phyloP scores from a whole-genome alignment of 129 eudicot genomes.

The Ambrosia trifida region DNA sequence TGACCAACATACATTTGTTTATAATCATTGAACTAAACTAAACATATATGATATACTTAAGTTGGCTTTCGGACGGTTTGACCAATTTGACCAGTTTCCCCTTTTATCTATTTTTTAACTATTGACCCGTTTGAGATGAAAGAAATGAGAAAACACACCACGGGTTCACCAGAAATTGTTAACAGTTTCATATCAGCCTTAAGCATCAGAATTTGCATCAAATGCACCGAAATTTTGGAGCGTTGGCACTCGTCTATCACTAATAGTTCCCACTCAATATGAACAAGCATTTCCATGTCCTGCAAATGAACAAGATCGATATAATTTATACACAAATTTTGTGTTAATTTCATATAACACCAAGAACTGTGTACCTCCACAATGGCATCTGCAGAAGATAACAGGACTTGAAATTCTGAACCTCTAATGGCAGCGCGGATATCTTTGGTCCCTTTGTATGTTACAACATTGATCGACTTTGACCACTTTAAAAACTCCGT shows the following conservation, averaged over 20 bases:
- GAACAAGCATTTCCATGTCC: conserved; percentile 36
- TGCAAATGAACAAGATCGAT: conserved; percentile 8
- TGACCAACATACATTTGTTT: no score
- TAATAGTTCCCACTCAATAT: conserved; percentile 41
- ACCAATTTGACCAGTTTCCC: no score
- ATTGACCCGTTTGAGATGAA: background rate
- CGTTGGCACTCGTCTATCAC: conserved; percentile 43
- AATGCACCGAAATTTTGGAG: conserved; percentile 12
- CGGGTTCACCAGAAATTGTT: conserved; percentile 19
- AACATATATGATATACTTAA: no score
- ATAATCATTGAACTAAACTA: no score
- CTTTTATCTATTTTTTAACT: no score
- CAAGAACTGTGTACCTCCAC: conserved; percentile 32
- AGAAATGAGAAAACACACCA: conserved; percentile 22
- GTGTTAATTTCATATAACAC: background rate
- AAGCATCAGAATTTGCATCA: conserved; percentile 26
- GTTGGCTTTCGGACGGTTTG: no score
- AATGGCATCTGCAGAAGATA: conserved; percentile 35
- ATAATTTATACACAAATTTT: background rate
- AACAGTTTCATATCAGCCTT: conserved; percentile 41
- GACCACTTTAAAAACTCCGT: conserved; percentile 44
- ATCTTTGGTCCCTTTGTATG: conserved; percentile 38
- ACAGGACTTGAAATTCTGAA: conserved; percentile 40
- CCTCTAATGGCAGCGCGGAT: conserved; percentile 33
- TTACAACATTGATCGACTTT: conserved; percentile 31